Conservation (phyloP, 2,329 filamentous ascomycete genomes). For the Allantophomopsis cytisporea region DNA sequence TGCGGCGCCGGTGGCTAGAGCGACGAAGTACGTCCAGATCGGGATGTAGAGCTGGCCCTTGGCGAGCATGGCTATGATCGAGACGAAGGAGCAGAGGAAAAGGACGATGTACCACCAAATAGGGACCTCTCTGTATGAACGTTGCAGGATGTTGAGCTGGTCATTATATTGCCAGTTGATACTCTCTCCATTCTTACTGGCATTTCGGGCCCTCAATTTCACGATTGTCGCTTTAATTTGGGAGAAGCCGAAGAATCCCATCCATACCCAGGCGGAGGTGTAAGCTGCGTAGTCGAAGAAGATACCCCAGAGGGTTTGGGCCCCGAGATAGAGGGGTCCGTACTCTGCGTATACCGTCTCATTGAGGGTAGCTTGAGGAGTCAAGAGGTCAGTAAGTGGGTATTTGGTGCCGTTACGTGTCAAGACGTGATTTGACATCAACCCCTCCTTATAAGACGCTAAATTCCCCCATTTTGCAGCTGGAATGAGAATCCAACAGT, state of each 20-base stretch:
- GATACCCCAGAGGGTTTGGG: constrained; percentile 42
- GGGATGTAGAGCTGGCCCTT: constrained; percentile 41
- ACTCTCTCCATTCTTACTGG: constrained; percentile 14
- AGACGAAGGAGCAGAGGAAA: constrained; percentile 32
- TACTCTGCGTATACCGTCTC: constrained; percentile 29
- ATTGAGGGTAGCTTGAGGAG: constrained; percentile 16
- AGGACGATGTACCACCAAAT: constrained; percentile 41
- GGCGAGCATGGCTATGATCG: constrained; percentile 35
- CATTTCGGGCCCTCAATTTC: constrained; percentile 26
- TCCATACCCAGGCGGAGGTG: constrained; percentile 43
- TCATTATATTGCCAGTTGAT: constrained; percentile 43
- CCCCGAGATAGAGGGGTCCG: constrained; percentile 41
- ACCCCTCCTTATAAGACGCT: constrained; percentile 13
- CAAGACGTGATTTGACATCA: constrained; percentile 45
- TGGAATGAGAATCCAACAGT: constrained; percentile 43
- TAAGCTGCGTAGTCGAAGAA: constrained; percentile 49
- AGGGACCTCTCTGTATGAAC: constrained; percentile 42
- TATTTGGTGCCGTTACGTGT: constrained; percentile 22
- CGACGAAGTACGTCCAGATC: constrained; percentile 45
- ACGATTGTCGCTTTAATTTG: constrained; percentile 29
- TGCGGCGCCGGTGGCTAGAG: constrained; percentile 36
- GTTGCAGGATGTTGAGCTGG: constrained; percentile 43
- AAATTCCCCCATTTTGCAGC: constrained; percentile 43
- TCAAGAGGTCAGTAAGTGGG: constrained; percentile 20
- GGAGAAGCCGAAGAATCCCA: constrained; percentile 36